Evolutionary conservation across 2,329 filamentous ascomycete species (phyloP), one percentile per base, ranked within the genome.

Genomic region (Aspergillus quadricinctus): DNA sequence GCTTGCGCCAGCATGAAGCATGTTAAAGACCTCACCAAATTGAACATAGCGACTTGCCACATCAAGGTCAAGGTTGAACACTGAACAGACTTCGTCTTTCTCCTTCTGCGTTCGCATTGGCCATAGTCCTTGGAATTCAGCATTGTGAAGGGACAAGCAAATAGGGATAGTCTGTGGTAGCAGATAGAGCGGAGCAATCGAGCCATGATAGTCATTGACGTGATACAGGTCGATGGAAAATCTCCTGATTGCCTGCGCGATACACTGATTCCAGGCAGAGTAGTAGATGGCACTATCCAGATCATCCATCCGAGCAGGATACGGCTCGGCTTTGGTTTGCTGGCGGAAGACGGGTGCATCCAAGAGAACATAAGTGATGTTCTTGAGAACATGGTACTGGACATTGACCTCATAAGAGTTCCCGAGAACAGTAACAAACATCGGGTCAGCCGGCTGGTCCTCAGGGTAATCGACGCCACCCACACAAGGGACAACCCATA

Each of bases 251-350:
- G 84, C 75, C 61, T 85, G 79, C 7, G 85, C 84, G 63, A 88
- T 87, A 67, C 86, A 88, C 68, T 84, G 83, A 61, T 88, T 88
- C 86, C 86, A 88, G 2, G 84, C 84, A 2, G 83, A 87, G 67
- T 88, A 88, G 70, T 87, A 86, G 49, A 88, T 83, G 11, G 86
- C 86, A 60, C 81, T 84, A 59, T 86, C 83, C 53, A 88, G 76
- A 66, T 88, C 85, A 66, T 88, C 86, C 86, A 88, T 88, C 31
- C 85, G 81, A 40, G 84, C 77, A 17, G 86, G 85, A 64, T 88
- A 88, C 0, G 85, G 85, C 59, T 88, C 83, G 21, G 80, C 75
- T 62, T 82, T 82, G 2, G 81, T 82, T 66, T 88, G 85, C 57
- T 83, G 79, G 54, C 86, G 80, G 73, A 88, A 88, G 21, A 88